Evolutionary conservation across 345 rosid genomes (phyloP).

Genomic region (Rhizophora apiculata): DNA sequence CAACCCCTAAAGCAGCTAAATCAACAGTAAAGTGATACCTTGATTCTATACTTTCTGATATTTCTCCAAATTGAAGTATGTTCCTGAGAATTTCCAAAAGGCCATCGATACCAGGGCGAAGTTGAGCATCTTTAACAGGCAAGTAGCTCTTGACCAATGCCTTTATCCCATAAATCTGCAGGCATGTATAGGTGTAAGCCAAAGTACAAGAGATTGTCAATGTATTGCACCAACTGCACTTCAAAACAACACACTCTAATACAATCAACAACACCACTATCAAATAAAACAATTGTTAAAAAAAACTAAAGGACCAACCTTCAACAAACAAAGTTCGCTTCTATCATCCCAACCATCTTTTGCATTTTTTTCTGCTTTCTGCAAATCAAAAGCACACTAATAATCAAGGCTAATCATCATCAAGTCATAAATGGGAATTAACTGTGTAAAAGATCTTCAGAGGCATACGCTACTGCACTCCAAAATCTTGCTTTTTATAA

Average conservation of each 20-base stretch:
- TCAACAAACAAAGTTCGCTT: constrained; percentile 80
- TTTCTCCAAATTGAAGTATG: constrained; percentile 70
- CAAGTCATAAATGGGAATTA: constrained; percentile 9
- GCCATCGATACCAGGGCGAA: constrained; percentile 72
- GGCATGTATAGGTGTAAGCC: constrained; percentile 11
- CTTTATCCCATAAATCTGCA: constrained; percentile 88
- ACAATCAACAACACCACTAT: too few relatives aligned
- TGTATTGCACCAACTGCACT: constrained; percentile 13
- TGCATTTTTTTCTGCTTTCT: constrained; percentile 55
- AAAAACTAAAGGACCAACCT: constrained; percentile 50
- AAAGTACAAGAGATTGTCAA: constrained; percentile 12
- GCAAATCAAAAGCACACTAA: constrained; percentile 34
- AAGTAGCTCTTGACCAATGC: constrained; percentile 87
- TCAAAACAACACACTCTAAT: background rate
- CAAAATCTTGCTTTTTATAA: constrained; percentile 72
- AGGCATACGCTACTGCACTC: constrained; percentile 51
- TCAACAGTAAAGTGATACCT: constrained; percentile 40
- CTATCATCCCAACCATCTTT: constrained; percentile 65
- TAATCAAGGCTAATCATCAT: constrained; percentile 16
- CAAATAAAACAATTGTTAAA: background rate
- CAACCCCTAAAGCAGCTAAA: background rate
- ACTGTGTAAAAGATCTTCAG: constrained; percentile 23
- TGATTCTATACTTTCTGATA: constrained; percentile 66
- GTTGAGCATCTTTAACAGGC: constrained; percentile 92
- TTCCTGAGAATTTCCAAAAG: constrained; percentile 65